phyloP scores from a whole-genome alignment of 495 filamentous ascomycete genomes.

The Podospora appendiculata region DNA sequence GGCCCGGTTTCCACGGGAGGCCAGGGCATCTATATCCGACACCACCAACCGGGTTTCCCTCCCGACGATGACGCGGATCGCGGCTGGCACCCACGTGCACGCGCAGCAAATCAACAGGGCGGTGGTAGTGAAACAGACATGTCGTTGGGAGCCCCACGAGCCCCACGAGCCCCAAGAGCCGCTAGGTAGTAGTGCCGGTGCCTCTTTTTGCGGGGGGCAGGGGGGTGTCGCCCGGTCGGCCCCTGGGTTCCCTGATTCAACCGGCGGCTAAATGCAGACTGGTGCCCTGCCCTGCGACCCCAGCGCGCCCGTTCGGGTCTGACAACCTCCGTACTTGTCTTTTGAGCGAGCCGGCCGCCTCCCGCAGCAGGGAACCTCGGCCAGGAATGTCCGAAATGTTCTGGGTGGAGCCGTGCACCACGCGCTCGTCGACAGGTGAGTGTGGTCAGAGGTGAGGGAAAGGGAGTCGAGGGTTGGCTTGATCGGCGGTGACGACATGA shows the following conservation, averaged over 20 bases:
- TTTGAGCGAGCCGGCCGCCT: background rate
- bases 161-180: background rate
- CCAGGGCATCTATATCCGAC: too few relatives aligned
- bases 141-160: background rate
- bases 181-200: background rate
- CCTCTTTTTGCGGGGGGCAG: background rate
- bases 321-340: constrained; percentile 9
- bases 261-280: background rate
- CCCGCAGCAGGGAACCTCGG: background rate
- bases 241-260: background rate
- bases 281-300: background rate
- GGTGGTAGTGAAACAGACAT: background rate
- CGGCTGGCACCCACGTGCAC: too few relatives aligned
- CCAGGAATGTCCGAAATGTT: background rate
- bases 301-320: background rate
- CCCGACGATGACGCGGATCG: too few relatives aligned
- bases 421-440: too few relatives aligned
- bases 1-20: too few relatives aligned
- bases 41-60: too few relatives aligned
- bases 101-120: too few relatives aligned
- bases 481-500: too few relatives aligned
- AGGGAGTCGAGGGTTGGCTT: too few relatives aligned
- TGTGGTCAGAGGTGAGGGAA: too few relatives aligned
- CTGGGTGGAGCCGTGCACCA: too few relatives aligned
- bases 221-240: background rate